Evolutionary conservation across 179 eudicot genomes (phyloP), one percentile per base, ranked within the genome.

Genomic region (Beta corolliflora): DNA sequence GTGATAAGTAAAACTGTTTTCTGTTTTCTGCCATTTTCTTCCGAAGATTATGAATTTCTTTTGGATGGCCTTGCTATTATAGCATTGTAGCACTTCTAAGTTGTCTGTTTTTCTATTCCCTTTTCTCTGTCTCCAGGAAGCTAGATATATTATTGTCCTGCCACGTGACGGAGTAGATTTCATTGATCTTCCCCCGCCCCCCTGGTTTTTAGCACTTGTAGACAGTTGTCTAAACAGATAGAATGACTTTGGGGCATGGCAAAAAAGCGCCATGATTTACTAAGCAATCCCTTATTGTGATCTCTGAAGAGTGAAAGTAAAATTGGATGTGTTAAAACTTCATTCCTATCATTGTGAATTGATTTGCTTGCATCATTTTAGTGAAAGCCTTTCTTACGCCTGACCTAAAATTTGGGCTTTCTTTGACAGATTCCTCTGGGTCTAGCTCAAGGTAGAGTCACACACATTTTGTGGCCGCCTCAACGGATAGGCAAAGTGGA

Each of bases 381-480:
- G 52, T 48, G 52, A 9, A 25, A 50, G 9, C 5, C 31, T 36
- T 8, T 73, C 50, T 78, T 36, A 8, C 11, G 41, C 63, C 76
- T 77, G 58, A 81, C 66, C 77, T 73, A 19, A 73, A 75, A 31
- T 61, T 46, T 77, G 73, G n/a, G 58, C 45, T 77, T 75, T 6
- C 14, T 29, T 36, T 63, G 67, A 73, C 94, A 96, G 99, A 84
- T 96, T 80, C 99, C 99, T 46, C 82, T 96, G 46, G 99, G 98
- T 70, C 87, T 96, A 85, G 89, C 94, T 19, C 90, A 83, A 16
- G 99, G 99, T 48, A 90, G 97, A 77, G 93, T 88, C 45, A 92
- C 93, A 10, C 97, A 92, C 83, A 77, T 91, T 79, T 71, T 95
- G 48, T 95, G 99, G 98, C 99, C 99, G 3, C 99, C 98, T 80